Conservation (phyloP, 495 filamentous ascomycete species). For the Podospora tetraspora region DNA sequence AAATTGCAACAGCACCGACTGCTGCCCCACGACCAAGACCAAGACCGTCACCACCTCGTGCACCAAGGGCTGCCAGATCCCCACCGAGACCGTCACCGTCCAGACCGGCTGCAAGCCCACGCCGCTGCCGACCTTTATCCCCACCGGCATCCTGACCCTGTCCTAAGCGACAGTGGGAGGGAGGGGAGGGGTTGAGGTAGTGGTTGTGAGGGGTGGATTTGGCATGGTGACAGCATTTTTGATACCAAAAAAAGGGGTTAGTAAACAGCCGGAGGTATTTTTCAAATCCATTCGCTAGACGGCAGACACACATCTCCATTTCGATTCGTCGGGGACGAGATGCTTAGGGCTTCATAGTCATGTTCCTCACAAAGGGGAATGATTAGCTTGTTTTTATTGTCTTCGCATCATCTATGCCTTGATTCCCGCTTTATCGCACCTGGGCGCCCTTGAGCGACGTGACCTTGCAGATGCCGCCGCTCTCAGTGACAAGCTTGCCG, state of each 20-base stretch:
- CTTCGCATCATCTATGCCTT: conserved; percentile 11
- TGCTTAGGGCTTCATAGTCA: background rate
- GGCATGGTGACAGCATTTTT: background rate
- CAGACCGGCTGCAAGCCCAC: conserved; percentile 33
- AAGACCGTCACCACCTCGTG: conserved; percentile 28
- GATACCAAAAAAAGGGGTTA: background rate
- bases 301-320: background rate
- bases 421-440: conserved; percentile 51
- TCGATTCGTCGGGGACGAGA: background rate
- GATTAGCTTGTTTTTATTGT: background rate
- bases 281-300: background rate
- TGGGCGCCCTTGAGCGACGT: conserved; percentile 64
- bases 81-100: conserved; percentile 34
- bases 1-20: conserved; percentile 25
- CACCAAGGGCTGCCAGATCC: conserved; percentile 27
- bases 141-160: conserved; percentile 5
- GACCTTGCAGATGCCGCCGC: conserved; percentile 69
- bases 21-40: conserved; percentile 38
- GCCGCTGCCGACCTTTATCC: background rate
- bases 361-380: background rate
- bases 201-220: background rate
- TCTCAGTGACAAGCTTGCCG: conserved; percentile 64
- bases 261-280: background rate
- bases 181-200: background rate
- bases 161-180: background rate